Percentiles rank a stretch among this genome's conserved stretches.
Conservation (phyloP, 306 rosid species). For the Boehmeria nivea region DNA sequence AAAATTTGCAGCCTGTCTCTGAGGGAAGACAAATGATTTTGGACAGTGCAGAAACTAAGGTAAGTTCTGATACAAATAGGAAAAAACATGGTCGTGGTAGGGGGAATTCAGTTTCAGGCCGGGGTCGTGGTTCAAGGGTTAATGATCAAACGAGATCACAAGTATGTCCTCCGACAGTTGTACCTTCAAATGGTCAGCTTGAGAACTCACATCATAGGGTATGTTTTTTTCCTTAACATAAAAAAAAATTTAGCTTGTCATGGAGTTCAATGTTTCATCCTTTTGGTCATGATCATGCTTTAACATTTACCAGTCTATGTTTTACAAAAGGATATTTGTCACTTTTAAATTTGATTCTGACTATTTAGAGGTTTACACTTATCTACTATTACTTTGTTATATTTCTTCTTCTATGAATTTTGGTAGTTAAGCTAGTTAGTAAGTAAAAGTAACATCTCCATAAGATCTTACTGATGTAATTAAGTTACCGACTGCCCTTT, state of each 20-base stretch:
- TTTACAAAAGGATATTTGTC: too few relatives aligned
- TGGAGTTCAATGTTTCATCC: neutral
- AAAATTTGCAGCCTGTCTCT: constrained; percentile 45
- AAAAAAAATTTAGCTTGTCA: neutral
- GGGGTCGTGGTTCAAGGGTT: constrained; percentile 81
- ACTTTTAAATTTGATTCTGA: neutral
- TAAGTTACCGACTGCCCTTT: too few relatives aligned
- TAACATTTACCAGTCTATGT: too few relatives aligned
- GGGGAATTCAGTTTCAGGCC: constrained; percentile 58
- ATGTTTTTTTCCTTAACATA: constrained; percentile 12
- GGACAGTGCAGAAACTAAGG: constrained; percentile 52
- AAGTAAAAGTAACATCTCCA: too few relatives aligned
- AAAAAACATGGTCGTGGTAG: constrained; percentile 91
- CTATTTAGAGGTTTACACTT: too few relatives aligned
- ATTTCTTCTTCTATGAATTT: too few relatives aligned
- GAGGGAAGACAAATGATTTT: constrained; percentile 57
- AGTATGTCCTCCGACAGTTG: constrained; percentile 40
- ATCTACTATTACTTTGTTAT: too few relatives aligned
- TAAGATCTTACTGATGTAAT: too few relatives aligned
- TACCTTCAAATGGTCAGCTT: constrained; percentile 66
- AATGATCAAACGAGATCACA: constrained; percentile 60
- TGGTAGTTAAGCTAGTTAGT: too few relatives aligned
- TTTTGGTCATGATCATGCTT: neutral
- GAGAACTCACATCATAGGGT: constrained; percentile 56
- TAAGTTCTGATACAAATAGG: constrained; percentile 48